These are phyloP conservation scores for Ilyonectria sp. DNA, from an alignment of 2,329 filamentous ascomycete species.

Conservation along the genomic window DNA sequence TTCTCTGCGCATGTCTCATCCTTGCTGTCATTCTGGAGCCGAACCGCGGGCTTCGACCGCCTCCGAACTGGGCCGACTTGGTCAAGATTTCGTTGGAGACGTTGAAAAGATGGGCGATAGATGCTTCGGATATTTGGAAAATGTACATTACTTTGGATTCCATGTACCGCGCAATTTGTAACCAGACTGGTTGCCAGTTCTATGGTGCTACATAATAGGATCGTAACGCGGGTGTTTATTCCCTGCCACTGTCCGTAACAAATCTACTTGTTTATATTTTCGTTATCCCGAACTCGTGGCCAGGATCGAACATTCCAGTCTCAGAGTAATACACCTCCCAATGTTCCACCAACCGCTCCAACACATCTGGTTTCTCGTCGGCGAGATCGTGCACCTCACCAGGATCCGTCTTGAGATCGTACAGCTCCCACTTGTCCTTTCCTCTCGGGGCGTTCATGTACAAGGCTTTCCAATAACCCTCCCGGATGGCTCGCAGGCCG, in stretches of 20 bases:
- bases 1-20: slow-evolving; percentile 21
- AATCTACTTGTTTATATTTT: neutral
- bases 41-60: slow-evolving; percentile 10
- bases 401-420: slow-evolving; percentile 24
- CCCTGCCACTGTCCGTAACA: neutral
- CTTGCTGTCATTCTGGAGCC: slow-evolving; percentile 19
- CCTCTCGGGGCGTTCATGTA: slow-evolving; percentile 58
- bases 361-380: neutral
- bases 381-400: slow-evolving; percentile 26
- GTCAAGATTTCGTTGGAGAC: slow-evolving; percentile 3
- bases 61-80: slow-evolving; percentile 15
- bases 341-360: slow-evolving; percentile 20
- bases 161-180: slow-evolving; percentile 14
- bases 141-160: slow-evolving; percentile 16
- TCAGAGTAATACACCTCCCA: slow-evolving; percentile 27
- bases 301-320: slow-evolving; percentile 27
- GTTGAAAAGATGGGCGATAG: slow-evolving; percentile 12
- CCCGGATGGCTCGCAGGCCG: slow-evolving; percentile 65
- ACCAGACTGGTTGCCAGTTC: neutral
- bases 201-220: neutral
- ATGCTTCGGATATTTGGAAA: slow-evolving; percentile 13
- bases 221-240: neutral
- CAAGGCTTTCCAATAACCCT: slow-evolving; percentile 70
- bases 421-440: slow-evolving; percentile 31
- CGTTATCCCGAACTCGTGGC: neutral